These are phyloP conservation scores for Acanthamoeba lenticulata DNA, from an alignment of 208 protist species.

Conservation along the genomic window DNA sequence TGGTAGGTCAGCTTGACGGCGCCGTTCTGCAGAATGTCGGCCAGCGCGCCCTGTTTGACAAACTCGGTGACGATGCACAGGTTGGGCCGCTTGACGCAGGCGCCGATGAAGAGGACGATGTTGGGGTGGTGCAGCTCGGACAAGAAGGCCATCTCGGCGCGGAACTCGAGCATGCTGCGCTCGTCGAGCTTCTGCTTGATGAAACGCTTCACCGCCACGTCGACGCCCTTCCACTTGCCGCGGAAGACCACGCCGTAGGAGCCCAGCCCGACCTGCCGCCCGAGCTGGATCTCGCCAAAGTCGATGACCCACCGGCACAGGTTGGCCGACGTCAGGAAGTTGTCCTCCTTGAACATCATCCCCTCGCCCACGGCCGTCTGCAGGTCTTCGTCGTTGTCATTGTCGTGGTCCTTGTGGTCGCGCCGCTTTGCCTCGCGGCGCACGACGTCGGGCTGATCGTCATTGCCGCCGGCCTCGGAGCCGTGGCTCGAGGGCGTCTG, in stretches of 20 bases:
- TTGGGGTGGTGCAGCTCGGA: conserved; percentile 61
- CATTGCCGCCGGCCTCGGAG: neutral
- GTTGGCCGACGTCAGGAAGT: conserved; percentile 57
- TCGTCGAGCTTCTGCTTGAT: conserved; percentile 67
- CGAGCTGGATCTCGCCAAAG: conserved; percentile 46
- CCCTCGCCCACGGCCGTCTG: conserved; percentile 37
- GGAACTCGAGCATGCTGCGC: conserved; percentile 51
- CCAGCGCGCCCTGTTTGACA: conserved; percentile 25
- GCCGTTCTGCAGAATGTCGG: conserved; percentile 20
- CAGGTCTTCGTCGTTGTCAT: neutral
- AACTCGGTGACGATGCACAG: conserved; percentile 66
- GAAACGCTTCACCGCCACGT: conserved; percentile 58
- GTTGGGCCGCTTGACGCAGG: conserved; percentile 55
- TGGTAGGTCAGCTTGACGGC: conserved; percentile 34
- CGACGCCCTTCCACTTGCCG: conserved; percentile 62
- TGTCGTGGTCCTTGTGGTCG: neutral
- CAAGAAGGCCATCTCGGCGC: conserved; percentile 63
- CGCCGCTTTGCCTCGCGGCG: neutral
- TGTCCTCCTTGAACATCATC: conserved; percentile 54
- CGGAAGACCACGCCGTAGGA: conserved; percentile 26
- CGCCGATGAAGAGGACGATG: conserved; percentile 63
- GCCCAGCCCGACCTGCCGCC: conserved; percentile 22
- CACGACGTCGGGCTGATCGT: neutral
- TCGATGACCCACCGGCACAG: conserved; percentile 59
- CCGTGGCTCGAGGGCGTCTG: neutral